Conservation (phyloP, 495 filamentous ascomycete genomes). For the Tuber calosporum region DNA sequence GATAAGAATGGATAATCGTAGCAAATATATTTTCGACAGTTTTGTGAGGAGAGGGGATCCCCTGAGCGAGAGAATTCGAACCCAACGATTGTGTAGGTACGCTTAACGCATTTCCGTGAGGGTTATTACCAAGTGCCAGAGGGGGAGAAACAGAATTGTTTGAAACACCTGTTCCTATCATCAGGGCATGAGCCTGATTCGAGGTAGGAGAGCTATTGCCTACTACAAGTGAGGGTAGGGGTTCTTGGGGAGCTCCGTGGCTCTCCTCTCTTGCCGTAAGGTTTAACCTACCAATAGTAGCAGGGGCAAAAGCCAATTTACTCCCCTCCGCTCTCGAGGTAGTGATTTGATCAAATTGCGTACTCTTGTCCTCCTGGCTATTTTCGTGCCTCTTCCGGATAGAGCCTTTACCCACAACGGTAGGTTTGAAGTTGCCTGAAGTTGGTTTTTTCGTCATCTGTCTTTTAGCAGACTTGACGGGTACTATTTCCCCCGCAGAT, state of each 20-base stretch:
- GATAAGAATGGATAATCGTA: slow-evolving; percentile 18
- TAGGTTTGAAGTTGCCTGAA: not conserved
- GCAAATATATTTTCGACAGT: slow-evolving; percentile 16
- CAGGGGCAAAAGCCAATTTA: not conserved
- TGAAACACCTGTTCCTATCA: not conserved
- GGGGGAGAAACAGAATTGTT: not conserved
- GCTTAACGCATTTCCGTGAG: not conserved
- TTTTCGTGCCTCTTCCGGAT: not conserved
- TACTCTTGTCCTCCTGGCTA: not conserved
- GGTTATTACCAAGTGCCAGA: not conserved
- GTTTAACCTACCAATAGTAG: not conserved
- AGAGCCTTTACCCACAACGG: not conserved
- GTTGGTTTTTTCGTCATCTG: not conserved
- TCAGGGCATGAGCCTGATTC: not conserved
- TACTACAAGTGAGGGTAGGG: not conserved
- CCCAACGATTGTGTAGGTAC: not conserved
- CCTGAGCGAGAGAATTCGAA: not conserved
- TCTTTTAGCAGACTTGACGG: not conserved
- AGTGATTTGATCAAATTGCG: not conserved
- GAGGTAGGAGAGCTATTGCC: not conserved
- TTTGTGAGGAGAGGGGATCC: not conserved
- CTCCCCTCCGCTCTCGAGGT: not conserved
- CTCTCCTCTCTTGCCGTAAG: too few relatives aligned
- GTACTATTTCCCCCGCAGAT: not conserved
- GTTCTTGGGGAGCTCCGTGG: not conserved